Conservation (phyloP, 108 stramenopile genomes). For the Parmales sp. region DNA sequence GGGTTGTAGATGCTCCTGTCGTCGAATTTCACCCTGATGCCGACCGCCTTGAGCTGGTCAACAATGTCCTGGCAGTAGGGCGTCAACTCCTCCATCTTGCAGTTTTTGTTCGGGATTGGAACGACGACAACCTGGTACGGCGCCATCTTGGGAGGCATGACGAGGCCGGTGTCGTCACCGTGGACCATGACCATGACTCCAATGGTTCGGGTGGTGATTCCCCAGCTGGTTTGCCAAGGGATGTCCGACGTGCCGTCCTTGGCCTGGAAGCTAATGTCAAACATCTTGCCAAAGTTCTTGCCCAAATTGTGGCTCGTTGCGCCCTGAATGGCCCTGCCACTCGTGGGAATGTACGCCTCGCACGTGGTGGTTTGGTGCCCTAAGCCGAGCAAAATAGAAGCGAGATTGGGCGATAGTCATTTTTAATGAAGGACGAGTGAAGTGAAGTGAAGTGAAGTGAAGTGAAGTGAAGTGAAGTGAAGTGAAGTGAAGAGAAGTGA, state of each 20-base stretch:
- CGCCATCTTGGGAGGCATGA: constrained; percentile 89
- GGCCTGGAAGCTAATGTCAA: constrained; percentile 90
- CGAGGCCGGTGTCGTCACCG: constrained; percentile 95
- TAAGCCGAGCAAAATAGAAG: background rate
- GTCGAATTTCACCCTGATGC: constrained; percentile 83
- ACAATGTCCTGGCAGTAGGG: constrained; percentile 62
- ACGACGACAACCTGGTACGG: constrained; percentile 94
- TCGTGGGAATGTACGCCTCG: constrained; percentile 94
- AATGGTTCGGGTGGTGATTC: constrained; percentile 92
- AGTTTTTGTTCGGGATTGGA: constrained; percentile 83
- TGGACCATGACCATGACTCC: constrained; percentile 99
- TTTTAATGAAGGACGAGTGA: no score
- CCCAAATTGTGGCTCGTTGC: constrained; percentile 97
- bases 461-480: no score
- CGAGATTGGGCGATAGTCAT: no score
- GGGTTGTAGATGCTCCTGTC: constrained; percentile 90
- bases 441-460: no score
- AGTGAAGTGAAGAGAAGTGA: no score
- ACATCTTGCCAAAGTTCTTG: constrained; percentile 99
- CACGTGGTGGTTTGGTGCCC: constrained; percentile 94
- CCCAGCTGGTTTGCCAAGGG: constrained; percentile 98
- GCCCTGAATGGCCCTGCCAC: constrained; percentile 96
- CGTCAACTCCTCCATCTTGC: constrained; percentile 47
- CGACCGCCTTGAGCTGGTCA: constrained; percentile 40
- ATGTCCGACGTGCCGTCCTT: constrained; percentile 76